Percentiles rank a stretch among this genome's conserved stretches.
phyloP scores from a whole-genome alignment of 306 rosid genomes.

The Quercus robur region DNA sequence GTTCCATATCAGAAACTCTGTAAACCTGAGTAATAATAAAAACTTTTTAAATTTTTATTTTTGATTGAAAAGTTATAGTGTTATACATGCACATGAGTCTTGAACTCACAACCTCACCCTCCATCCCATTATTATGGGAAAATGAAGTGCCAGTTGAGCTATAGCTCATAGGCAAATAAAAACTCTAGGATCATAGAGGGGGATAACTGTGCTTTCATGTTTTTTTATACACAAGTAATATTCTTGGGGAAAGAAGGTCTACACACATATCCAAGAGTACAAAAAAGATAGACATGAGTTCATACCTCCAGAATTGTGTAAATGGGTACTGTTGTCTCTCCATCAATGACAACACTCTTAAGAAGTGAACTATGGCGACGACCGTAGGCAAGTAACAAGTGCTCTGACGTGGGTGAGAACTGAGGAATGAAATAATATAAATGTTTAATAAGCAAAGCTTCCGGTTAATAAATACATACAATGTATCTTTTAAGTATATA shows the following conservation, averaged over 20 bases:
- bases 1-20: constrained; percentile 63
- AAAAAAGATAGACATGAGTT: background rate
- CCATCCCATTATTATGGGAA: too few species aligned
- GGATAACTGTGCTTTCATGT: background rate
- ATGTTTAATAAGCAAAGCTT: constrained; percentile 14
- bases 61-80: too few species aligned
- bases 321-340: constrained; percentile 57
- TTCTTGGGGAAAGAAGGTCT: background rate
- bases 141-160: too few species aligned
- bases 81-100: too few species aligned
- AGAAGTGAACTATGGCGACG: constrained; percentile 63
- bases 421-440: constrained; percentile 14
- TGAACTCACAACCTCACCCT: too few species aligned
- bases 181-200: too few species aligned
- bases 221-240: background rate
- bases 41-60: background rate
- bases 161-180: too few species aligned
- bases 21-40: background rate
- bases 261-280: background rate
- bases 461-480: background rate
- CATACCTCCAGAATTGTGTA: constrained; percentile 64
- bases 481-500: background rate
- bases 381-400: constrained; percentile 61
- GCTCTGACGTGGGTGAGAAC: constrained; percentile 71
- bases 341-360: constrained; percentile 52